phyloP scores from a whole-genome alignment of 805 yeast species.

The Metschnikowia sp. region DNA sequence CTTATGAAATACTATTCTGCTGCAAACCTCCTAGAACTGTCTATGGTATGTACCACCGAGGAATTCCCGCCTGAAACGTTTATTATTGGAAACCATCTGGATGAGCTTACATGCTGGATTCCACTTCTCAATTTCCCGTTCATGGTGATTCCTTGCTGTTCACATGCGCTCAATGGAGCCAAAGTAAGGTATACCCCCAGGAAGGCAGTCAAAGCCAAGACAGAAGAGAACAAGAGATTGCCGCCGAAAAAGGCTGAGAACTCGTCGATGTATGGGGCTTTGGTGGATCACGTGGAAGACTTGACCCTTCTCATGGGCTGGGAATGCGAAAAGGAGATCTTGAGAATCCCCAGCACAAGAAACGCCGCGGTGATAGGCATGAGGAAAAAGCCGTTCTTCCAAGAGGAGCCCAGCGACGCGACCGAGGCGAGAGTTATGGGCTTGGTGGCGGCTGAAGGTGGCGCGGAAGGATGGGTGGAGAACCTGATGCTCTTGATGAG shows the following conservation, averaged over 20 bases:
- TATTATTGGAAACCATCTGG: conserved; percentile 91
- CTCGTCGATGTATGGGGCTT: conserved; percentile 73
- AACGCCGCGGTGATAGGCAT: conserved; percentile 86
- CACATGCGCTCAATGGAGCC: conserved; percentile 80
- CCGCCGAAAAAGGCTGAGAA: conserved; percentile 4
- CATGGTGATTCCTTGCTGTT: conserved; percentile 92
- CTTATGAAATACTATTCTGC: conserved; percentile 56
- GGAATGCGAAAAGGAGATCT: conserved; percentile 79
- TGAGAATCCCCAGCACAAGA: conserved; percentile 90
- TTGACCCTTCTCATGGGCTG: conserved; percentile 72
- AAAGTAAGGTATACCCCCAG: conserved; percentile 60
- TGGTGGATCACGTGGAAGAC: conserved; percentile 81
- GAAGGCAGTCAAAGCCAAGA: conserved; percentile 10
- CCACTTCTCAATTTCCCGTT: conserved; percentile 85
- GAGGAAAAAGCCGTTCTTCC: conserved; percentile 24
- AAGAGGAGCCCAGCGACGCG: conserved; percentile 28
- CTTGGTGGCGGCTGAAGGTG: conserved; percentile 73
- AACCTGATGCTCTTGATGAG: conserved; percentile 69
- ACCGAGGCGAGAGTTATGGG: conserved; percentile 49
- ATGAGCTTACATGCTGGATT: conserved; percentile 93
- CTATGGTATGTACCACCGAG: conserved; percentile 52
- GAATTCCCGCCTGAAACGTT: conserved; percentile 72
- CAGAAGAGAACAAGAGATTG: not conserved
- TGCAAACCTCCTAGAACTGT: conserved; percentile 46
- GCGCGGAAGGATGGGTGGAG: conserved; percentile 88